Evolutionary conservation across 2,329 filamentous ascomycete species (phyloP).

Genomic region (Neocatenulostroma microsporum): DNA sequence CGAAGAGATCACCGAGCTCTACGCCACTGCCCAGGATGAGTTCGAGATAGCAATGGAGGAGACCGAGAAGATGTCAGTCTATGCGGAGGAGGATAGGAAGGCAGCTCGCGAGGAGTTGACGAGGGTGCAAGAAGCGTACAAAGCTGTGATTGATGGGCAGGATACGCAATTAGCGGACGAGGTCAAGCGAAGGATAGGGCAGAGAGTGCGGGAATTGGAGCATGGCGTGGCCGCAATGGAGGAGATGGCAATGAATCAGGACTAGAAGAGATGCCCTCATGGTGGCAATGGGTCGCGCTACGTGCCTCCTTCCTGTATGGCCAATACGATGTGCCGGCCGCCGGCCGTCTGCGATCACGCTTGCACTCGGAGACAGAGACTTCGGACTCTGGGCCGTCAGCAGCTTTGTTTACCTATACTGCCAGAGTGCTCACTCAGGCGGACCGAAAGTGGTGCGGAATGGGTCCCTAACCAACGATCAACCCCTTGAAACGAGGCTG

Average conservation of each 20-base stretch:
- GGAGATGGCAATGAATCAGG: constrained; percentile 43
- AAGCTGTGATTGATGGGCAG: constrained; percentile 34
- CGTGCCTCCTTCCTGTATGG: no score
- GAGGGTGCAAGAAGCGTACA: constrained; percentile 42
- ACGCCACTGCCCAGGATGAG: constrained; percentile 33
- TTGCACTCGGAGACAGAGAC: no score
- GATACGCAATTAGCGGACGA: constrained; percentile 41
- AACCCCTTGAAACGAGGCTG: no score
- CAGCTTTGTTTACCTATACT: no score
- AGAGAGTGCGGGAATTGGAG: constrained; percentile 47
- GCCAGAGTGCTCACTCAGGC: no score
- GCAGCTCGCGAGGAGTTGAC: constrained; percentile 47
- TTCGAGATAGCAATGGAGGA: constrained; percentile 48
- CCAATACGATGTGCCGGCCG: no score
- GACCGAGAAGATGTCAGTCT: constrained; percentile 47
- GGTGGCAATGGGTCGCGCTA: no score
- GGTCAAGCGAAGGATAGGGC: constrained; percentile 44
- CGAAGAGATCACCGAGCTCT: constrained; percentile 37
- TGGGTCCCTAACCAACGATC: no score
- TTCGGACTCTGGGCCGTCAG: no score
- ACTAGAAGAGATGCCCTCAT: constrained; percentile 27
- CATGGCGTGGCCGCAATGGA: constrained; percentile 45
- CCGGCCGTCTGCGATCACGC: no score
- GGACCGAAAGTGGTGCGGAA: no score
- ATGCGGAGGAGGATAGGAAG: constrained; percentile 48